A percentile compares a stretch with the other conserved stretches of the same genome.
These are phyloP conservation scores for Glomus cerebriforme DNA, from an alignment of 192 early-diverging fungal genomes.

Conservation along the genomic window DNA sequence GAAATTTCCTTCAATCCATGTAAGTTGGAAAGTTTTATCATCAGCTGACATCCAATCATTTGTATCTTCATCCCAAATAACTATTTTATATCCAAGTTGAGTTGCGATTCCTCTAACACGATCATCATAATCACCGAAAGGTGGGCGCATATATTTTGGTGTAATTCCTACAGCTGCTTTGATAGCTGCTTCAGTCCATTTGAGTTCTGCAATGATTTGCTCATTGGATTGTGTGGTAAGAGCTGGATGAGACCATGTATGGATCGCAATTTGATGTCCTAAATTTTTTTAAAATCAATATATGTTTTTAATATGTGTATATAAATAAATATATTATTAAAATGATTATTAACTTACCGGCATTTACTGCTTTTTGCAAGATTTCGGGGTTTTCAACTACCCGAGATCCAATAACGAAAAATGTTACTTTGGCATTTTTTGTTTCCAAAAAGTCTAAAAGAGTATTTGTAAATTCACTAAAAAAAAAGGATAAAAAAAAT, in stretches of 20 bases:
- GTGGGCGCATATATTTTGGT: constrained; percentile 63
- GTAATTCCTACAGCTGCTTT: constrained; percentile 53
- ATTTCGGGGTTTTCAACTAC: too few relatives aligned
- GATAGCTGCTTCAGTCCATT: constrained; percentile 58
- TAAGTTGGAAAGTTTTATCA: neutral
- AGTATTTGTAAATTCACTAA: too few relatives aligned
- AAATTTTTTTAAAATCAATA: too few relatives aligned
- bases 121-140: constrained; percentile 71
- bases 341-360: too few relatives aligned
- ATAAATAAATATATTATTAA: too few relatives aligned
- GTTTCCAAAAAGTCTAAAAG: too few relatives aligned
- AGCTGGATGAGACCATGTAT: constrained; percentile 61
- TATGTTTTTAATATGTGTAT: too few relatives aligned
- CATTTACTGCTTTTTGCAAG: too few relatives aligned
- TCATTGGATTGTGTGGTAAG: constrained; percentile 50
- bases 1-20: constrained; percentile 29
- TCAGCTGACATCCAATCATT: constrained; percentile 28
- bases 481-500: too few relatives aligned
- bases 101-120: constrained; percentile 63
- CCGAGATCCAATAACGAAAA: too few relatives aligned
- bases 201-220: constrained; percentile 56
- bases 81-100: constrained; percentile 51
- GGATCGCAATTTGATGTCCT: constrained; percentile 62
- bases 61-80: constrained; percentile 39
- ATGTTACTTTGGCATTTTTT: too few relatives aligned